Base-by-base conservation (phyloP, 2,329 filamentous ascomycete genomes). In the Cladosporium sp. region DNA sequence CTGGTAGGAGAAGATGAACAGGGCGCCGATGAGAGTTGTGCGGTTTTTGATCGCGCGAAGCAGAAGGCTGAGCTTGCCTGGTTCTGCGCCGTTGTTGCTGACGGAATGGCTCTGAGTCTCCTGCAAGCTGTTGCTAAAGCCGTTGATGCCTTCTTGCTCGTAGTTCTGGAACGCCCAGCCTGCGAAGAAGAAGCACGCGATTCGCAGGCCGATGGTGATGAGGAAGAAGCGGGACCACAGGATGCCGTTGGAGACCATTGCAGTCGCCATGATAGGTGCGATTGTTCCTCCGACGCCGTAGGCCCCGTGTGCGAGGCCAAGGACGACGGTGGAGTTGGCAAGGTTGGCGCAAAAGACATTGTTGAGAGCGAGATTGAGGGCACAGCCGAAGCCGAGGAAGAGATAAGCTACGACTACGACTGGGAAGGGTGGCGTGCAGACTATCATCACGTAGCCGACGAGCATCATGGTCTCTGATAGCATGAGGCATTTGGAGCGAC, bases 1-100 rank as follows among this genome's bases (percentile, higher is more conserved):
- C 73, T 94, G 89, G 72, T 96, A 95, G 25, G 86, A 84, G 71
- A 95, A 94, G 72, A 94, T 89, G 77, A 94, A 94, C 9, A 90
- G 72, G 0, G 90, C 87, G 3, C 89, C 89, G 0, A 94, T 79
- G 1, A 94, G 73, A 0, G 92, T 89, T 4, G 86, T 80, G 34
- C 73, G 76, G 64, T 80, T 81, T 59, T 75, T 75, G 34, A 86
- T 65, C 2, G 82, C 79, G 54, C 76, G 70, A 58, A 75, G 83
- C 70, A 76, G 79, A 67, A 73, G 77, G 74, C 70, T 82, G 71
- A 61, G 77, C 76, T 67, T 81, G 66, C 78, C 83, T 60, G 65
- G 65, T 12, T 47, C 22, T 47, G 42, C 19, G 20, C 15, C 43
- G 22, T 14, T 12, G 43, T 30, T 47, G 22, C 12, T 22, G 43